Evolutionary conservation across 345 rosid species (phyloP).

Genomic region (Carallia pectinifolia): DNA sequence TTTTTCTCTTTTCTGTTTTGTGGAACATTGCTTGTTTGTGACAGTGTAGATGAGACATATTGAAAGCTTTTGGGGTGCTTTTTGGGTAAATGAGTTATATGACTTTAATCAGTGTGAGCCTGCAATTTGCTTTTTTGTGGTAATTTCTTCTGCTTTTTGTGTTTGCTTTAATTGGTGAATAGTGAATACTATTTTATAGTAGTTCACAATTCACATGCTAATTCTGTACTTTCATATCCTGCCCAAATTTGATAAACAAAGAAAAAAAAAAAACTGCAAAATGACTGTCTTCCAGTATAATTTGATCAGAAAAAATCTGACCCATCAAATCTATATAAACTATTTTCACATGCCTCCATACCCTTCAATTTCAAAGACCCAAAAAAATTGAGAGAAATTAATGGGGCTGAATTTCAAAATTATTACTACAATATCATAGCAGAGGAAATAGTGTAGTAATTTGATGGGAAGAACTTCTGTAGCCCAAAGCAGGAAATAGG

Average conservation of each 20-base stretch:
- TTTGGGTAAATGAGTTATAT: slow-evolving; percentile 3
- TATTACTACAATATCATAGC: too few species aligned
- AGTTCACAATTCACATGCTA: not conserved
- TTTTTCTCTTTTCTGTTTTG: too few species aligned
- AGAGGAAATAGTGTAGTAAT: not conserved
- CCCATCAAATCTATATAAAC: not conserved
- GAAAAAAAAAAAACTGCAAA: not conserved
- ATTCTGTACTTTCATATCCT: not conserved
- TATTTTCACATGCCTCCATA: not conserved
- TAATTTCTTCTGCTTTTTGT: slow-evolving; percentile 6
- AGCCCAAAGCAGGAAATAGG: not conserved
- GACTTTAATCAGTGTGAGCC: slow-evolving; percentile 6
- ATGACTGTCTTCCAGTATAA: not conserved
- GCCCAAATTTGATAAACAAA: not conserved
- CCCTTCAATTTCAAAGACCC: not conserved
- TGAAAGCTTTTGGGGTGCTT: not conserved
- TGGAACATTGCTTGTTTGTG: not conserved
- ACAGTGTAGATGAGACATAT: not conserved
- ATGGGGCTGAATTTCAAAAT: too few species aligned
- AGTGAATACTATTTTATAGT: not conserved
- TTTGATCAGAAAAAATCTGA: not conserved
- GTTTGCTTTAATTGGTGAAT: slow-evolving; percentile 9
- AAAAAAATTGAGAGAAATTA: not conserved
- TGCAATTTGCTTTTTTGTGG: slow-evolving; percentile 10
- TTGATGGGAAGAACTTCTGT: not conserved